Evolutionary conservation across 805 yeast genomes (phyloP).

Genomic region (Ogataea nakhonphanomensis): DNA sequence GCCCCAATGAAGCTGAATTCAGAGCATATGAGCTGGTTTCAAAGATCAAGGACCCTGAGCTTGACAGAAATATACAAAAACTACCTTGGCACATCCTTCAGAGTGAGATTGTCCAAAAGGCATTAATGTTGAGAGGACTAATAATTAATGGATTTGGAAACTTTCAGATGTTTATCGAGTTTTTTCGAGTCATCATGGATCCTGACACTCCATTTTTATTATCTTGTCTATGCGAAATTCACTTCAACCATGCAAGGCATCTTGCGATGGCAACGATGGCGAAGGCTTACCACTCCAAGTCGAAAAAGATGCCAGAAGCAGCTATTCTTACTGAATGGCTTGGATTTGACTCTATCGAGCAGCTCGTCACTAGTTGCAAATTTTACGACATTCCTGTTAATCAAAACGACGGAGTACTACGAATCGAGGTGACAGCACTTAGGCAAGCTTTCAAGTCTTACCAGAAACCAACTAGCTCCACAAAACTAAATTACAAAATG

Average conservation of each 20-base stretch:
- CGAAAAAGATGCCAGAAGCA: slow-evolving; percentile 56
- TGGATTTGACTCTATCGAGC: slow-evolving; percentile 62
- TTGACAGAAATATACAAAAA: slow-evolving; percentile 69
- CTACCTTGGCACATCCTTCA: slow-evolving; percentile 57
- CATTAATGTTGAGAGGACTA: slow-evolving; percentile 64
- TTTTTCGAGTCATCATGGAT: slow-evolving; percentile 54
- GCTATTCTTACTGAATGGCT: slow-evolving; percentile 45
- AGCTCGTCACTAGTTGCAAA: slow-evolving; percentile 53
- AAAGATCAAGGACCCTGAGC: slow-evolving; percentile 79
- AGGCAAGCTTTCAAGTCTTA: slow-evolving; percentile 30
- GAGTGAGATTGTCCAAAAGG: slow-evolving; percentile 61
- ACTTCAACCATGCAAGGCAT: slow-evolving; percentile 74
- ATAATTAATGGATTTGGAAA: slow-evolving; percentile 65
- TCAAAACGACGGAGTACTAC: slow-evolving; percentile 23
- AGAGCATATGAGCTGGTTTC: slow-evolving; percentile 81
- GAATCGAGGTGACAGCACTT: slow-evolving; percentile 43
- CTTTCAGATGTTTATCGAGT: slow-evolving; percentile 55
- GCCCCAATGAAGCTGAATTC: slow-evolving; percentile 90
- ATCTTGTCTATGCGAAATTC: slow-evolving; percentile 73
- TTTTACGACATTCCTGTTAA: slow-evolving; percentile 56
- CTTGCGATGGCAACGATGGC: slow-evolving; percentile 68
- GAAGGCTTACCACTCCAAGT: slow-evolving; percentile 63
- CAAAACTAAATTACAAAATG: slow-evolving; percentile 39
- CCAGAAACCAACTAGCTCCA: slow-evolving; percentile 45
- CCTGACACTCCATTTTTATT: slow-evolving; percentile 60